Base-by-base conservation (phyloP, 2,329 filamentous ascomycete genomes). In the Cladophialophora immunda region DNA sequence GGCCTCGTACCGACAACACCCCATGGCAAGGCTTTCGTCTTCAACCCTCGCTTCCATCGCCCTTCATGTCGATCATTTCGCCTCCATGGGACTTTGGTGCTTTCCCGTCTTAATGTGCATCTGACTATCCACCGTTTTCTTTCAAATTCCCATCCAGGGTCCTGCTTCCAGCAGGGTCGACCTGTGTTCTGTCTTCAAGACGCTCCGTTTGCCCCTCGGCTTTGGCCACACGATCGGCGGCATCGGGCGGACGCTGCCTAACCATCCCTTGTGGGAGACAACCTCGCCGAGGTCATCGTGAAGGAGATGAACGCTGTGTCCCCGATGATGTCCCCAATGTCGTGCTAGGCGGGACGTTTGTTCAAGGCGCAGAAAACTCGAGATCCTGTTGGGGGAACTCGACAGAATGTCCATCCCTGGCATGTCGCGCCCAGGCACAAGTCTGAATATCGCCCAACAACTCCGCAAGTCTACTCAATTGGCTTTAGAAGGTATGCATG, bases 391-490 rank as follows among this genome's bases (percentile, higher is more conserved):
- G 2, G 45, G 19, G 7, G 22, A 11, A 25, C 13, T 25, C 19
- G 7, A 19, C 22, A 30, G 17, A 3, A 60, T 61, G 30, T 57
- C 55, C 15, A 65, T 67, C 38, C 60, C 65, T 53, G 65, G 60
- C 57, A 70, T 71, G 70, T 68, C 70, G 7, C 61, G 70, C 38
- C 59, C 68, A 36, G 64, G 66, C 5, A 65, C 65, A 52, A 65
- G 68, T 47, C 68, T 71, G n/a, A 71, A 56, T 29, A 71, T 71
- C 3, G 70, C 70, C 38, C 70, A 71, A 55, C 70, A 71, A 32
- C 56, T 71, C 22, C 58, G 70, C 27, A 71, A 71, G 58, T 55
- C 66, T 5, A 67, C 64, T 34, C 66, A 68, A 36, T 32, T 68
- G n/a, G 58, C 65, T 11, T 38, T 70, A 25, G 68, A 70, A 36